Conservation (phyloP, 2,329 filamentous ascomycete species). For the Pestalotiopsis sp. region DNA sequence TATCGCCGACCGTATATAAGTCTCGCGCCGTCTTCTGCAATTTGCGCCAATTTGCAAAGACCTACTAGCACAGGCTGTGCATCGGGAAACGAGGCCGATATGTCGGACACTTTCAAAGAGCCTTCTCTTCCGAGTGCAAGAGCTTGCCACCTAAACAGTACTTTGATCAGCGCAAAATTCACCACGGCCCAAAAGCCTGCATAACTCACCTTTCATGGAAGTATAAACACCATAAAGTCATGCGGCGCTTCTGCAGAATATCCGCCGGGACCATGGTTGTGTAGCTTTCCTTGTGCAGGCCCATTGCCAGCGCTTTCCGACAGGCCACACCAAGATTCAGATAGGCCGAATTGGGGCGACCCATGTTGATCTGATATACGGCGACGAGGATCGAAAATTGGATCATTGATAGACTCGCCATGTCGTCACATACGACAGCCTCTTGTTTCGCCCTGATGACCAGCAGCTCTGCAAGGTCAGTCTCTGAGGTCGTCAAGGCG, state of each 20-base stretch:
- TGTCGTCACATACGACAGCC: constrained; percentile 28
- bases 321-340: constrained; percentile 29
- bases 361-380: constrained; percentile 31
- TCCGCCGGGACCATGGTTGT: constrained; percentile 19
- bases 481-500: constrained; percentile 26
- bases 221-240: constrained; percentile 32
- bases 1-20: constrained; percentile 27
- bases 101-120: constrained; percentile 24
- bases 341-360: constrained; percentile 30
- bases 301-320: constrained; percentile 30
- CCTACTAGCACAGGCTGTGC: constrained; percentile 21
- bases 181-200: neutral
- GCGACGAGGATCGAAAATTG: constrained; percentile 29
- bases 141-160: constrained; percentile 20
- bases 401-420: constrained; percentile 33
- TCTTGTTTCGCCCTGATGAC: constrained; percentile 28
- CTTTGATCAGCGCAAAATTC: neutral
- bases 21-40: constrained; percentile 19
- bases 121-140: constrained; percentile 23
- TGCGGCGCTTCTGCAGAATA: constrained; percentile 24
- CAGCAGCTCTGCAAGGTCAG: constrained; percentile 26
- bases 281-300: constrained; percentile 27
- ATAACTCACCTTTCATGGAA: constrained; percentile 26
- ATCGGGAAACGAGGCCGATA: constrained; percentile 24
- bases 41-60: constrained; percentile 22